Evolutionary conservation across 2,329 filamentous ascomycete species (phyloP).

Genomic region (Diplodia corticola): DNA sequence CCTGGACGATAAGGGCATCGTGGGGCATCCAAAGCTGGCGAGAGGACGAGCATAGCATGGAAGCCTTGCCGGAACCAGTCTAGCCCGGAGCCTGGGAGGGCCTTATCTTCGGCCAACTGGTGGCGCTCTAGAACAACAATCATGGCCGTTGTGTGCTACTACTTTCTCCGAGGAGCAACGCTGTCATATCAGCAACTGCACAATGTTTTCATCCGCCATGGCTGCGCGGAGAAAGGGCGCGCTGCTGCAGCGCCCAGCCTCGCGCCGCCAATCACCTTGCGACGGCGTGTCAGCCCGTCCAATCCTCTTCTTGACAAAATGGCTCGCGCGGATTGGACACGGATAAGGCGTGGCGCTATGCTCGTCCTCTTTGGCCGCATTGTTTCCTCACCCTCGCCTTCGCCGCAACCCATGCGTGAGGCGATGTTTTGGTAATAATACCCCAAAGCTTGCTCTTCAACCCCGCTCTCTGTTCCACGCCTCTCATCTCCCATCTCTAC

Average conservation of each 20-base stretch:
- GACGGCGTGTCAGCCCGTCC: not conserved
- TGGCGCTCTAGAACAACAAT: not conserved
- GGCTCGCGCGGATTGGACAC: not conserved
- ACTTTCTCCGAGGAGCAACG: not conserved
- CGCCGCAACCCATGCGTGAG: not conserved
- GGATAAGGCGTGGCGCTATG: not conserved
- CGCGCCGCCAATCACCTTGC: not conserved
- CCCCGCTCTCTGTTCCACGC: conserved; percentile 22
- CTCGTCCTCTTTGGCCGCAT: not conserved
- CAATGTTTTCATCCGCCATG: not conserved
- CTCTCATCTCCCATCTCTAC: conserved; percentile 24
- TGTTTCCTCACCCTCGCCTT: not conserved
- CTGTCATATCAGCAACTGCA: not conserved
- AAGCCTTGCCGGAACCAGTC: not conserved
- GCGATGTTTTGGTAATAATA: not conserved
- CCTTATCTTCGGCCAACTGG: not conserved
- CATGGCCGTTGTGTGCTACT: no score
- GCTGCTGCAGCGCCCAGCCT: not conserved
- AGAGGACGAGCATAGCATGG: not conserved
- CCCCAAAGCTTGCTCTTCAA: not conserved
- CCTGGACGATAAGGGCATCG: not conserved
- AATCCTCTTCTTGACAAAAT: conserved; percentile 9
- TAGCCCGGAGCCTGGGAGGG: no score
- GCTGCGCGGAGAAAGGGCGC: not conserved
- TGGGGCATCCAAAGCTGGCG: not conserved